These are phyloP conservation scores for Teratosphaeriaceae sp. DNA, from an alignment of 2,329 filamentous ascomycete genomes.

Conservation along the genomic window DNA sequence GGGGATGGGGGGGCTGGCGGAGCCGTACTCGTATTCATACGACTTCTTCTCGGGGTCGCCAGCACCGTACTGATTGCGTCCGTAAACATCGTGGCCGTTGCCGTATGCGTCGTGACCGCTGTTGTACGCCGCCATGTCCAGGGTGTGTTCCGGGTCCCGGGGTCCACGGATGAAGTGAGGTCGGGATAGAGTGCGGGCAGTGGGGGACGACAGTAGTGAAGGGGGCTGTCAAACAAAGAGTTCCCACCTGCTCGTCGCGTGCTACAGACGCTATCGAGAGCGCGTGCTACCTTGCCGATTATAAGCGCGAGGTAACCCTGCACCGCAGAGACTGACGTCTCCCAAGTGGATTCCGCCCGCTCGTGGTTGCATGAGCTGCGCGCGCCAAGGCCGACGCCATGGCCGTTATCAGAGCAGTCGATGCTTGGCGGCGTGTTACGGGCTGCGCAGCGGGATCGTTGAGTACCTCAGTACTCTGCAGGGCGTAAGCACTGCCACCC, in stretches of 20 bases:
- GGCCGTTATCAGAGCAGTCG: not conserved
- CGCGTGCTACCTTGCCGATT: no score
- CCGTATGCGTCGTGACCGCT: no score
- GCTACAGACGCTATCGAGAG: not conserved
- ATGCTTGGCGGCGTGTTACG: not conserved
- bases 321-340: not conserved
- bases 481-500: no score
- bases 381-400: not conserved
- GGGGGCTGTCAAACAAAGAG: not conserved
- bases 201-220: no score
- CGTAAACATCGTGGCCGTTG: not conserved
- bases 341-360: not conserved
- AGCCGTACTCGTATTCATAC: conserved; percentile 13
- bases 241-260: not conserved
- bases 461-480: not conserved
- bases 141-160: no score
- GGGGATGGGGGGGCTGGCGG: conserved; percentile 9
- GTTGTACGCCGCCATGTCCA: not conserved
- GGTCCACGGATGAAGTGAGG: no score
- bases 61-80: not conserved
- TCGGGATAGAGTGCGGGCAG: no score
- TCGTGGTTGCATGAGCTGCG: not conserved
- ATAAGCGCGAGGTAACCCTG: not conserved
- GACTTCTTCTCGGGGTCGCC: conserved; percentile 11
- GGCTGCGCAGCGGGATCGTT: not conserved